These are phyloP conservation scores for Wolfiporia cocos DNA, from an alignment of 1,284 basidiomycete genomes.

Conservation along the genomic window DNA sequence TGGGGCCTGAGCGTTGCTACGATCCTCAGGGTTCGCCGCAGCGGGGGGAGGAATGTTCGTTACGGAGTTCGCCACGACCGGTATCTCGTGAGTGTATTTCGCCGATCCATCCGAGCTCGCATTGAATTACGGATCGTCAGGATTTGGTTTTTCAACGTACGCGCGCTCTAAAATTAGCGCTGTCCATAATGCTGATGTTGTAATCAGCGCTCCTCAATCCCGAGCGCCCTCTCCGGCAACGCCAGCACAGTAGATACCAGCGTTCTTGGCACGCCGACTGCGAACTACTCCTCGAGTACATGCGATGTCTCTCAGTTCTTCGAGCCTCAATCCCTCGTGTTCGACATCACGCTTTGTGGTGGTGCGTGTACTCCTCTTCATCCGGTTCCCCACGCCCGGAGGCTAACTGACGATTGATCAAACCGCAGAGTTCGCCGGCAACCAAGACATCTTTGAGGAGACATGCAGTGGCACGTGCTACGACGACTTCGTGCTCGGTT, in stretches of 20 bases:
- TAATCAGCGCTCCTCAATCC: conserved; percentile 48
- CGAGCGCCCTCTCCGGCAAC: conserved; percentile 46
- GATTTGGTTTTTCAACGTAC: conserved; percentile 73
- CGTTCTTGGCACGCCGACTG: conserved; percentile 60
- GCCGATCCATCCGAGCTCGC: too few relatives aligned
- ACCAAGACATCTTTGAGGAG: conserved; percentile 45
- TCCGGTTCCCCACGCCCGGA: conserved; percentile 9
- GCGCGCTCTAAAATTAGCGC: conserved; percentile 3
- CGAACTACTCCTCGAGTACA: conserved; percentile 55
- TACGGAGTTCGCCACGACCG: conserved; percentile 59
- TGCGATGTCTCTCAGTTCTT: conserved; percentile 63
- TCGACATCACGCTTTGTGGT: conserved; percentile 75
- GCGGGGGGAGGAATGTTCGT: conserved; percentile 69
- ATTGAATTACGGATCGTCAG: conserved; percentile 28
- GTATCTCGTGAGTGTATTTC: conserved; percentile 63
- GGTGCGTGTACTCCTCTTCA: conserved; percentile 31
- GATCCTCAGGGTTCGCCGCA: conserved; percentile 43
- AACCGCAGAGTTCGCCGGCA: conserved; percentile 28
- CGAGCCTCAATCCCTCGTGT: conserved; percentile 58
- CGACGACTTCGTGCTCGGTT: conserved; percentile 67
- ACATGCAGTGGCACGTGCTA: conserved; percentile 69
- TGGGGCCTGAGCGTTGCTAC: conserved; percentile 1
- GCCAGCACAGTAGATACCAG: conserved; percentile 55
- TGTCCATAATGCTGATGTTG: conserved; percentile 3
- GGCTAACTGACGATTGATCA: background rate